These are phyloP conservation scores for Termitomyces sp. DNA, from an alignment of 768 basidiomycete species.

Conservation along the genomic window DNA sequence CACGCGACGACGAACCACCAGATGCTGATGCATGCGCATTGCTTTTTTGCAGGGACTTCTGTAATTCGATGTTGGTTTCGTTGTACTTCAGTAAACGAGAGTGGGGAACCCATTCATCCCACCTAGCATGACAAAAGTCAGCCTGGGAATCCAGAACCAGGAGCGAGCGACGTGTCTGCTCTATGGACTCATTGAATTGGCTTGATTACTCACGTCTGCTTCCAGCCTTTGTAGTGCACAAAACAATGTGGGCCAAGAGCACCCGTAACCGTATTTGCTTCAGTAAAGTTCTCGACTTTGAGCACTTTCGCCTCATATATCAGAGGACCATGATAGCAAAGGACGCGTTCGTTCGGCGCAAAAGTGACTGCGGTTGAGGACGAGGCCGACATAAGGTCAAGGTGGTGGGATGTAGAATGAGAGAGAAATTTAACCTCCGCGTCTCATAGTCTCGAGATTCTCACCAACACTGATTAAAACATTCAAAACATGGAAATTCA, in stretches of 20 bases:
- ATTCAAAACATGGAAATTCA: background rate
- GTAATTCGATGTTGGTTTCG: slow-evolving; percentile 72
- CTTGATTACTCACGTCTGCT: slow-evolving; percentile 69
- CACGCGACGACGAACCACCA: slow-evolving; percentile 15
- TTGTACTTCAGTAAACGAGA: slow-evolving; percentile 78
- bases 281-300: slow-evolving; percentile 56
- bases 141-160: background rate
- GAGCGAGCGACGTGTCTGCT: background rate
- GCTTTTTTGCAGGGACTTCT: slow-evolving; percentile 56
- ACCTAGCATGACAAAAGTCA: slow-evolving; percentile 41
- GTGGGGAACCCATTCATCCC: slow-evolving; percentile 96
- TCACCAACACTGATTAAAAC: background rate
- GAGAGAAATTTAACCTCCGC: slow-evolving; percentile 11
- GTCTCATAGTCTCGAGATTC: background rate
- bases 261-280: slow-evolving; percentile 54
- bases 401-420: background rate
- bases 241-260: slow-evolving; percentile 78
- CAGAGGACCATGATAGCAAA: slow-evolving; percentile 94
- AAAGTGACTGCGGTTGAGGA: slow-evolving; percentile 34
- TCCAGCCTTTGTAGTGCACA: slow-evolving; percentile 99
- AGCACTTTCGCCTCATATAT: slow-evolving; percentile 97
- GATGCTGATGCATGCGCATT: slow-evolving; percentile 20
- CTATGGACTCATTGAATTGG: background rate
- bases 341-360: slow-evolving; percentile 66
- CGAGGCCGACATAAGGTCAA: slow-evolving; percentile 19